phyloP scores from a whole-genome alignment of 2,329 filamentous ascomycete genomes.

The Colletotrichum neosansevieriae region DNA sequence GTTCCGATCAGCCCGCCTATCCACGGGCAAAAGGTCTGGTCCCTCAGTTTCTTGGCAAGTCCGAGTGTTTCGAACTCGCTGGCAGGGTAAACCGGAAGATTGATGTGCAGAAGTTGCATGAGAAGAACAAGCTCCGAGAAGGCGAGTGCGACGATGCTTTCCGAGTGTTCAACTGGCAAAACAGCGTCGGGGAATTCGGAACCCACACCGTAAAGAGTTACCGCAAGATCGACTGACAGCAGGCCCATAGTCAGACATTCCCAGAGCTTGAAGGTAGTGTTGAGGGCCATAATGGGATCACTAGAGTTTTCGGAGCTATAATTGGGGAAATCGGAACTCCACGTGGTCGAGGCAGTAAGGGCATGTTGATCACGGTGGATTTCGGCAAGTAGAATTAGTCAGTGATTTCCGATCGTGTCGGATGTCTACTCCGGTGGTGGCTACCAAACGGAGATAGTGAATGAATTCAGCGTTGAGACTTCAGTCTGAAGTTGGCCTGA shows the following conservation, averaged over 20 bases:
- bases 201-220: conserved; percentile 26
- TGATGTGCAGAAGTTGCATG: conserved; percentile 11
- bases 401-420: too few relatives aligned
- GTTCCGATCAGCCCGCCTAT: conserved; percentile 2
- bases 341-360: too few relatives aligned
- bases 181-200: conserved; percentile 15
- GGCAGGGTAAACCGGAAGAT: conserved; percentile 10
- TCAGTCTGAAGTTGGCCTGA: too few relatives aligned
- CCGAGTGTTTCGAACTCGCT: not conserved
- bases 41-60: not conserved
- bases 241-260: conserved; percentile 11
- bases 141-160: not conserved
- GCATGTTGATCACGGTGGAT: too few relatives aligned
- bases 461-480: too few relatives aligned
- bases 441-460: too few relatives aligned
- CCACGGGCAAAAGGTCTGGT: conserved; percentile 16
- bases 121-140: conserved; percentile 23
- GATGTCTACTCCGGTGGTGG: too few relatives aligned
- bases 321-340: too few relatives aligned
- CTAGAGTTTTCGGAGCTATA: too few relatives aligned
- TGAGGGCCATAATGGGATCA: not conserved
- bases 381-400: too few relatives aligned
- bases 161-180: not conserved
- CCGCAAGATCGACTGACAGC: not conserved
- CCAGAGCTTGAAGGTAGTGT: not conserved